Evolutionary conservation across 1,284 basidiomycete genomes (phyloP), one percentile per base, ranked within the genome.

Genomic region (Marasmius oreades): DNA sequence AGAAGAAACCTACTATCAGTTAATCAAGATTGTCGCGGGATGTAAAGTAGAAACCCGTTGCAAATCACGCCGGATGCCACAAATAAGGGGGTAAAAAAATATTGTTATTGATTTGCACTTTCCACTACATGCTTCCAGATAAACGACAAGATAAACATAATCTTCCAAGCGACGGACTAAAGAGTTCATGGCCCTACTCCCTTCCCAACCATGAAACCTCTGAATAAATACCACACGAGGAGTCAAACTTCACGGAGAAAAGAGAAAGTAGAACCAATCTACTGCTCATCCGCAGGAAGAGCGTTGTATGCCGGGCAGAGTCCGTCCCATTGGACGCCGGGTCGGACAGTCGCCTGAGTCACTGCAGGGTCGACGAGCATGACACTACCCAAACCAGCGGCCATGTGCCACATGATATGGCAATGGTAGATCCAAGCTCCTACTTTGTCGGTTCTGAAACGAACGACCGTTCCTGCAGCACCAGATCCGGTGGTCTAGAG

Each of bases 391-490:
- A 69, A 63, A 58, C 67, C 67, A 28, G 66, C 67, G 16, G 63
- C 62, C 58, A 65, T 61, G 55, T 69, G 66, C 66, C 66, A 67
- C 62, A 67, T 66, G 57, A 67, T 67, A 55, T 67, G 65, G 45
- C 66, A 67, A 52, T 67, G 66, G 66, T 65, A 68, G 56, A 64
- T 61, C 65, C 65, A 60, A 1, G 59, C 55, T 12, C 59, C 59
- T 44, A 39, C 33, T 18, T 56, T 52, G 34, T 55, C 53, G 23
- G 50, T 51, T 11, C 26, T 50, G 57, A 61, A 61, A 11, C 59
- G 44, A 22, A 61, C 6, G 14, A 39, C 53, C 18, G 33, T 53
- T 23, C 53, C 50, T 31, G 56, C 52, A 20, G 56, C 59, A 53
- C 67, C 67, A 33, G 64, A 60, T 31, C 56, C 62, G 36, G 51